Conservation (phyloP, 176 grass and related monocot species). For the Tillandsia leiboldiana region DNA sequence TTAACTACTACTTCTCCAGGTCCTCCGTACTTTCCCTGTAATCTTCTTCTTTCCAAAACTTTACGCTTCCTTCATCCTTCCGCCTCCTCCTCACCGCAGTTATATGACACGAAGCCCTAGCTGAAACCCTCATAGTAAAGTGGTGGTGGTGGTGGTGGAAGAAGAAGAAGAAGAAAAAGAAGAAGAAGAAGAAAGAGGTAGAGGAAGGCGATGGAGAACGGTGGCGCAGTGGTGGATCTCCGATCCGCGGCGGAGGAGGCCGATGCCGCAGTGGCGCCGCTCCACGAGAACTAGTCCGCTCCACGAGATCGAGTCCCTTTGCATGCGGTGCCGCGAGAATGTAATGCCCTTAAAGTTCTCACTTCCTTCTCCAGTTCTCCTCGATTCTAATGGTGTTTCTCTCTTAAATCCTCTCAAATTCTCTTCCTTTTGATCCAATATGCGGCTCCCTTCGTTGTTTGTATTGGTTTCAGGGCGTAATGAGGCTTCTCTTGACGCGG, state of each 20-base stretch:
- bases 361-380: background rate
- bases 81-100: too few relatives aligned
- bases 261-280: constrained; percentile 33
- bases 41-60: too few relatives aligned
- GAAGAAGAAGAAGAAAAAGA: too few relatives aligned
- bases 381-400: background rate
- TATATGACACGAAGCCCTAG: too few relatives aligned
- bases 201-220: constrained; percentile 35
- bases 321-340: constrained; percentile 88
- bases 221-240: constrained; percentile 47
- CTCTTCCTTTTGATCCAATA: background rate
- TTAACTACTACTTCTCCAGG: too few relatives aligned
- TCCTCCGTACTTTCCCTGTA: too few relatives aligned
- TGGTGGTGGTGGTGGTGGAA: too few relatives aligned
- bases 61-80: too few relatives aligned
- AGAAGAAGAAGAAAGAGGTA: background rate
- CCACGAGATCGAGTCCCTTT: constrained; percentile 83
- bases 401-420: background rate
- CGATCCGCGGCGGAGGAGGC: constrained; percentile 59
- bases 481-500: constrained; percentile 60
- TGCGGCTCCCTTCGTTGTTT: background rate
- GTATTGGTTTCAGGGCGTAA: constrained; percentile 37
- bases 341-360: constrained; percentile 25
- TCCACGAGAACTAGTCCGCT: constrained; percentile 75
- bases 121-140: too few relatives aligned